These are phyloP conservation scores for Colletotrichum filicis DNA, from an alignment of 2,329 filamentous ascomycete species.

Conservation along the genomic window DNA sequence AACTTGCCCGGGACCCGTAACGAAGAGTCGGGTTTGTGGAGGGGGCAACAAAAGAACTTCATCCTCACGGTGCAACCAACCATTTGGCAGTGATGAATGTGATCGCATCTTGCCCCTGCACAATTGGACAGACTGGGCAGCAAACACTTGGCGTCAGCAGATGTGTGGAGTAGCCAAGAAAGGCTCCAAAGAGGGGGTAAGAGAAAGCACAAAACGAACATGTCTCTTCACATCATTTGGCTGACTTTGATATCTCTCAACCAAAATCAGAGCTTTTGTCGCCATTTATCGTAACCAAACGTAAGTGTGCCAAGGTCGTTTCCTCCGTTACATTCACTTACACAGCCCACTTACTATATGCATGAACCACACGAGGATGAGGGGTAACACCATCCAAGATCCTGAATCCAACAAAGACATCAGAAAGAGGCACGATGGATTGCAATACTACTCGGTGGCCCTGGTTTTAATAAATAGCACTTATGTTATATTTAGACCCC, in stretches of 20 bases:
- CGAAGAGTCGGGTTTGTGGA: background rate
- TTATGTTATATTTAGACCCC: too few species aligned
- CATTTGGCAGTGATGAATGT: background rate
- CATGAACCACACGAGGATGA: background rate
- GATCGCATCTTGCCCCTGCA: constrained; percentile 1
- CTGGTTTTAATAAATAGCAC: too few species aligned
- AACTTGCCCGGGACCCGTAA: constrained; percentile 18
- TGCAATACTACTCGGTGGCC: background rate
- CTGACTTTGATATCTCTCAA: background rate
- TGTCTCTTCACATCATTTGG: background rate
- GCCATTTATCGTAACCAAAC: background rate
- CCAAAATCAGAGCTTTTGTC: background rate
- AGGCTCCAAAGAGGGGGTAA: background rate
- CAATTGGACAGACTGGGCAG: constrained; percentile 23
- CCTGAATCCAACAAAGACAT: background rate
- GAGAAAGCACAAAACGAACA: background rate
- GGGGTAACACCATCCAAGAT: background rate
- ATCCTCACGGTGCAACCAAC: background rate
- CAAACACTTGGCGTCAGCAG: constrained; percentile 33
- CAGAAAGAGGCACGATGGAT: background rate
- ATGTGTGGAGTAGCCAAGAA: constrained; percentile 35
- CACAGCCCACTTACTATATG: constrained; percentile 4
- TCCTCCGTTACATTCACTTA: constrained; percentile 3
- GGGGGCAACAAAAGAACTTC: background rate
- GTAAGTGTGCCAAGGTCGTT: constrained; percentile 9